These are phyloP conservation scores for Phyllosticta ampelicida DNA, from an alignment of 2,329 filamentous ascomycete species.

Conservation along the genomic window DNA sequence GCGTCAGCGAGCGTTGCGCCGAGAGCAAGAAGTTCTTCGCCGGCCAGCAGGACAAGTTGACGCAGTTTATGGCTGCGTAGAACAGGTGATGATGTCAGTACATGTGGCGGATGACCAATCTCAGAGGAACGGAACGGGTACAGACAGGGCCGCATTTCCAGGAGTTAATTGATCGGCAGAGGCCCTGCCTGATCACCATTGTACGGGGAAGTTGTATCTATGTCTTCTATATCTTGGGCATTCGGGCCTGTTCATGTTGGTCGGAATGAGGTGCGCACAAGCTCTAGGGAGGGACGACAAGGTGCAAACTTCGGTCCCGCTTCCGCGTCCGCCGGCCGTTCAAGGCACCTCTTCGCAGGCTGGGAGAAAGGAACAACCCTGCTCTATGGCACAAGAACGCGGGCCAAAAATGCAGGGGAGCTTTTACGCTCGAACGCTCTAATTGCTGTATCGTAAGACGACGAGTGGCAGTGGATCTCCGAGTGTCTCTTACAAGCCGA, in stretches of 20 bases:
- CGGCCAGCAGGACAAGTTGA: slow-evolving; percentile 2
- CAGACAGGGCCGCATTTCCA: not conserved
- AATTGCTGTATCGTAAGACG: not conserved
- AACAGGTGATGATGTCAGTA: not conserved
- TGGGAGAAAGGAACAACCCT: not conserved
- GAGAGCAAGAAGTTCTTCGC: slow-evolving; percentile 63
- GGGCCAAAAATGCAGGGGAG: not conserved
- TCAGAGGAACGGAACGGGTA: not conserved
- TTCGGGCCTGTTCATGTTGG: not conserved
- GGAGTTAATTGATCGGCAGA: not conserved
- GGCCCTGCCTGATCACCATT: not conserved
- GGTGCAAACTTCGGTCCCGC: not conserved
- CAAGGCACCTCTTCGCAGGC: not conserved
- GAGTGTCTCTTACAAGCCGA: not conserved
- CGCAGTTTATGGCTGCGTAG: not conserved
- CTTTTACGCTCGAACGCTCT: not conserved
- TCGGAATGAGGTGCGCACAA: not conserved
- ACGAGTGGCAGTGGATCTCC: not conserved
- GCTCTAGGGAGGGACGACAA: not conserved
- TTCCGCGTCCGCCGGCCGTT: not conserved
- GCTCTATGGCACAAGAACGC: not conserved
- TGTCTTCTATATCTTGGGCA: not conserved
- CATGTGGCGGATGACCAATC: not conserved
- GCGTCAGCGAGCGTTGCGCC: slow-evolving; percentile 76
- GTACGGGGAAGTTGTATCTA: not conserved